These are phyloP conservation scores for Cyclotella kingstonii DNA, from an alignment of 108 stramenopile species.

Conservation along the genomic window DNA sequence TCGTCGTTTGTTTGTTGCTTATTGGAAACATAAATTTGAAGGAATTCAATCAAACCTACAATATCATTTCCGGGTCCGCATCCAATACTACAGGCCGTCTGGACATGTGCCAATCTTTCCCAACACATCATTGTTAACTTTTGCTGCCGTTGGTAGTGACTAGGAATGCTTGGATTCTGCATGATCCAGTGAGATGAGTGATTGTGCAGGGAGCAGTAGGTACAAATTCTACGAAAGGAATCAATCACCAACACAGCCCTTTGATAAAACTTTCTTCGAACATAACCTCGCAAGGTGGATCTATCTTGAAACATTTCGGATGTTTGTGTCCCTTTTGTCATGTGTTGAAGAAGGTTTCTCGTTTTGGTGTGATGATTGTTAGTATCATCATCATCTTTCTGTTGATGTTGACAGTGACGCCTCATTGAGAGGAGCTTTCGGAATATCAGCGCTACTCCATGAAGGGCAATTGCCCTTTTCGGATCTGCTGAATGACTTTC, in stretches of 20 bases:
- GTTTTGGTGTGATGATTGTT: constrained; percentile 51
- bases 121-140: constrained; percentile 31
- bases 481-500: not conserved
- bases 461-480: constrained; percentile 1
- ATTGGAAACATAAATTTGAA: constrained; percentile 11
- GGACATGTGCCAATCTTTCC: constrained; percentile 29
- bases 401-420: not conserved
- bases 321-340: constrained; percentile 78
- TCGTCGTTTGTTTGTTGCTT: not conserved
- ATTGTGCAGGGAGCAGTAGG: too few relatives aligned
- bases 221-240: constrained; percentile 49
- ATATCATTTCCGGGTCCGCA: constrained; percentile 79
- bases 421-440: constrained; percentile 28
- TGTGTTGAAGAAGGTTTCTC: constrained; percentile 50
- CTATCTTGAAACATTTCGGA: constrained; percentile 61
- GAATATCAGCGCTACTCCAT: constrained; percentile 17
- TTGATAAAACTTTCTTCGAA: constrained; percentile 68
- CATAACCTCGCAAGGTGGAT: constrained; percentile 66
- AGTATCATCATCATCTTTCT: not conserved
- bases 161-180: not conserved
- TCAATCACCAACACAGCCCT: constrained; percentile 56
- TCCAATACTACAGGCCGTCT: constrained; percentile 55
- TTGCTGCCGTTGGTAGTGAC: constrained; percentile 5
- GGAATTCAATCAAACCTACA: constrained; percentile 52
- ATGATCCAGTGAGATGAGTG: too few relatives aligned